phyloP scores from a whole-genome alignment of 75 land plant genomes.

The Sequoiadendron giganteum region DNA sequence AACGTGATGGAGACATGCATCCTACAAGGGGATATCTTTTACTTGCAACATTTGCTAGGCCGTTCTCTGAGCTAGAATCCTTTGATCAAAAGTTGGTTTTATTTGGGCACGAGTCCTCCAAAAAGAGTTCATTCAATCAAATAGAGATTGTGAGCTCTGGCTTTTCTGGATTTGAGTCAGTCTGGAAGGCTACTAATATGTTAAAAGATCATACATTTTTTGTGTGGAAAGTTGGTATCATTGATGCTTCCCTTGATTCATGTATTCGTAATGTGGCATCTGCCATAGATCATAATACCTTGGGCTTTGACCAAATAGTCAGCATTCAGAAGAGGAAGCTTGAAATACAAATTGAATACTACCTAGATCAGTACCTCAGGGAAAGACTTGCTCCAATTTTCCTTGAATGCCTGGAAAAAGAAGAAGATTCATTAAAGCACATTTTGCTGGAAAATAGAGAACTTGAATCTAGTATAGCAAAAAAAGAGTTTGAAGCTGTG shows the following conservation, averaged over 20 bases:
- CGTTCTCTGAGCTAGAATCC: conserved; percentile 72
- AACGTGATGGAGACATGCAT: conserved; percentile 50
- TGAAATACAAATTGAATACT: conserved; percentile 56
- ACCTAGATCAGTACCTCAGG: conserved; percentile 54
- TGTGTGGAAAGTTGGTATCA: conserved; percentile 77
- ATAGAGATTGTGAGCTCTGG: conserved; percentile 41
- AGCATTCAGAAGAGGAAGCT: conserved; percentile 64
- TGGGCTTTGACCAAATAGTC: conserved; percentile 67
- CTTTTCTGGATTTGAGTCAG: conserved; percentile 45
- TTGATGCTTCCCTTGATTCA: conserved; percentile 74
- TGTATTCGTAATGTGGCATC: conserved; percentile 70
- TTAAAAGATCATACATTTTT: conserved; percentile 63
- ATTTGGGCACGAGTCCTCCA: conserved; percentile 15
- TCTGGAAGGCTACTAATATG: conserved; percentile 53
- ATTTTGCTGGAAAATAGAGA: conserved; percentile 30
- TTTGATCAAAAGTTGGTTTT: conserved; percentile 47
- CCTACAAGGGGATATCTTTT: conserved; percentile 47
- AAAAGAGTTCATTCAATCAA: conserved; percentile 12
- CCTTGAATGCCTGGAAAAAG: conserved; percentile 47
- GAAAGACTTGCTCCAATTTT: conserved; percentile 68
- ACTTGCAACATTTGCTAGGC: conserved; percentile 52
- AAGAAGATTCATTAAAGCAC: conserved; percentile 42
- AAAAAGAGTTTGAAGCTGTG: conserved; percentile 39
- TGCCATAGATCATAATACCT: conserved; percentile 51
- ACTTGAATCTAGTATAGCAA: conserved; percentile 21